Evolutionary conservation across 2,329 filamentous ascomycete species (phyloP).

Genomic region (Neophaeococcomyces mojaviensis): DNA sequence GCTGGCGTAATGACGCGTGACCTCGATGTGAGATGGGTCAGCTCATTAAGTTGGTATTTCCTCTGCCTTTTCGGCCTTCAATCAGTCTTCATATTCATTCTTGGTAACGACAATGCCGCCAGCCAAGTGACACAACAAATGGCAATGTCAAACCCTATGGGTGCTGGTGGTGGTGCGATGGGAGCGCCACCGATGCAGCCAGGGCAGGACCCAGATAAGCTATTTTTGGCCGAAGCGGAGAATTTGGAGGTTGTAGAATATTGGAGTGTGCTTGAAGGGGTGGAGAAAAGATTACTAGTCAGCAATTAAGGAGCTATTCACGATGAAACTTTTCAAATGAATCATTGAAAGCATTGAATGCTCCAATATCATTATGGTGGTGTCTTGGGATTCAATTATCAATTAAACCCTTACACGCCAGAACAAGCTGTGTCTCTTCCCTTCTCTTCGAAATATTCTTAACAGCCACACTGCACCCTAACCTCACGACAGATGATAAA

Average conservation of each 20-base stretch:
- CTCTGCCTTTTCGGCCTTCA: slow-evolving; percentile 93
- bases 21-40: slow-evolving; percentile 97
- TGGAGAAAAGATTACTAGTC: slow-evolving; percentile 87
- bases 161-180: slow-evolving; percentile 37
- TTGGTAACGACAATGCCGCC: slow-evolving; percentile 89
- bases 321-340: too few species aligned
- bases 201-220: slow-evolving; percentile 89
- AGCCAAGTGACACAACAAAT: slow-evolving; percentile 66
- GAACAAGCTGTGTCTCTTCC: too few species aligned
- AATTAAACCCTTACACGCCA: too few species aligned
- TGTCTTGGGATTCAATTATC: too few species aligned
- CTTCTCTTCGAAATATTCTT: too few species aligned
- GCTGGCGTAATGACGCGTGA: slow-evolving; percentile 92
- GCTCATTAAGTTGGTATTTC: slow-evolving; percentile 98
- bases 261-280: slow-evolving; percentile 79
- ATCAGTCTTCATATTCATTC: slow-evolving; percentile 92
- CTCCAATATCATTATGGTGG: too few species aligned
- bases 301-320: too few species aligned
- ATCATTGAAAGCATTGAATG: too few species aligned
- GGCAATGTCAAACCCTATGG: slow-evolving; percentile 59
- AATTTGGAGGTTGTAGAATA: slow-evolving; percentile 94
- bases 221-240: slow-evolving; percentile 86
- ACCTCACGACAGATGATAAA: too few species aligned
- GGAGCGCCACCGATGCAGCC: slow-evolving; percentile 72
- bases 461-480: too few species aligned